Percentiles rank a stretch among this genome's conserved stretches.
Evolutionary conservation across 305 asterid genomes (phyloP).

Genomic region (Lippia alba): DNA sequence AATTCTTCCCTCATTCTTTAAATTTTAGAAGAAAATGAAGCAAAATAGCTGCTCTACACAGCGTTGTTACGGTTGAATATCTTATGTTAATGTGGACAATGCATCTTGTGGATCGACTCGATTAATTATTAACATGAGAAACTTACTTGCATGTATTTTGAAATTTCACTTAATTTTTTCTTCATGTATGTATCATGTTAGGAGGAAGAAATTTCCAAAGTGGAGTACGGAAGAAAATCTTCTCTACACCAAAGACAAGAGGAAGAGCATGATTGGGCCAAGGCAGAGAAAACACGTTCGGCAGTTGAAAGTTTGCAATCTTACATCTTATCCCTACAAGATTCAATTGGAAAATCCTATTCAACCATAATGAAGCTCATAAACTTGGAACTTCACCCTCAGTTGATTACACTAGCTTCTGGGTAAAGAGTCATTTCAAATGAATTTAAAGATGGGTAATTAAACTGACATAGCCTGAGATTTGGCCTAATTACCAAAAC

Average conservation of each 20-base stretch:
- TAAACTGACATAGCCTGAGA: too few relatives aligned
- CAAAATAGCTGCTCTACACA: too few relatives aligned
- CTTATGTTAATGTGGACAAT: not conserved
- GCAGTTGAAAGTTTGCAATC: conserved; percentile 61
- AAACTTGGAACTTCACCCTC: conserved; percentile 73
- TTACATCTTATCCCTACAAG: conserved; percentile 58
- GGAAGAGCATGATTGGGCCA: conserved; percentile 65
- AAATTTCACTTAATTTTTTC: not conserved
- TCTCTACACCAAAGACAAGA: conserved; percentile 62
- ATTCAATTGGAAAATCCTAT: conserved; percentile 58
- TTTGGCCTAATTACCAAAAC: too few relatives aligned
- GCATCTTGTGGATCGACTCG: not conserved
- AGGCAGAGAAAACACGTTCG: conserved; percentile 61
- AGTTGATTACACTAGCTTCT: conserved; percentile 69
- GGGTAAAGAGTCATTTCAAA: conserved; percentile 49
- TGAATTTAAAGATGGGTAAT: too few relatives aligned
- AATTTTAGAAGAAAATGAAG: too few relatives aligned
- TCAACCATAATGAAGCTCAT: conserved; percentile 61
- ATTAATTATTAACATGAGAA: too few relatives aligned
- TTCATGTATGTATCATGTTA: conserved; percentile 21
- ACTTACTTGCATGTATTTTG: not conserved
- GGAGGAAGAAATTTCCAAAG: conserved; percentile 75
- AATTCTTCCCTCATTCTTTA: too few relatives aligned
- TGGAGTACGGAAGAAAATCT: conserved; percentile 64
- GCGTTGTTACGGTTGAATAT: not conserved